Conservation (phyloP, 768 basidiomycete species). For the button mushroom (Agaricus bisporus) region DNA sequence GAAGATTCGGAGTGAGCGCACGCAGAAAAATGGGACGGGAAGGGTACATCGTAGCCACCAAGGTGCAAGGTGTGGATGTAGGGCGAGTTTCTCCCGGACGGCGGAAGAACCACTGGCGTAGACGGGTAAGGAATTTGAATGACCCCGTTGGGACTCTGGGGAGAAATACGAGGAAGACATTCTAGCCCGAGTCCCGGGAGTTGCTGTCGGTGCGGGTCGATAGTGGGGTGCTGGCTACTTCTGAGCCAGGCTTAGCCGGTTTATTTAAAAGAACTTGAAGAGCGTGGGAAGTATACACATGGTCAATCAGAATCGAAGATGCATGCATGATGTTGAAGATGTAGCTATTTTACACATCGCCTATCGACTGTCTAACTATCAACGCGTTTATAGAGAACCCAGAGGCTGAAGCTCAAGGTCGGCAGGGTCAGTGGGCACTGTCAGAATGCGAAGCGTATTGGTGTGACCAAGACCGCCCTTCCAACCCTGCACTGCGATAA, state of each 20-base stretch:
- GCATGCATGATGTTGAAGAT: too few species aligned
- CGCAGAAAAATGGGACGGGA: conserved; percentile 52
- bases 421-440: conserved; percentile 74
- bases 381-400: conserved; percentile 21
- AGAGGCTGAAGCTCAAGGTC: conserved; percentile 71
- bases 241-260: neutral
- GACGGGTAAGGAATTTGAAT: conserved; percentile 24
- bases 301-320: too few species aligned
- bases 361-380: neutral
- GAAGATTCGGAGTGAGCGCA: conserved; percentile 50
- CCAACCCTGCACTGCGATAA: conserved; percentile 99
- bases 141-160: conserved; percentile 36
- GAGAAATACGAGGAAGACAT: conserved; percentile 39
- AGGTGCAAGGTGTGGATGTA: conserved; percentile 36
- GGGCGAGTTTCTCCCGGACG: conserved; percentile 52
- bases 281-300: conserved; percentile 5
- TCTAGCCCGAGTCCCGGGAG: conserved; percentile 14
- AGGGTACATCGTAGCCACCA: conserved; percentile 59
- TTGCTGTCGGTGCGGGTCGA: neutral
- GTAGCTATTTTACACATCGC: neutral
- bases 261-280: neutral
- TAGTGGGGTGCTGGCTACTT: neutral
- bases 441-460: conserved; percentile 81
- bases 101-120: conserved; percentile 40
- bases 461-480: conserved; percentile 96